Percentiles rank a stretch among this genome's conserved stretches.
Conservation (phyloP, 73 alveolate genomes). For the Tetrahymena thermophila region DNA sequence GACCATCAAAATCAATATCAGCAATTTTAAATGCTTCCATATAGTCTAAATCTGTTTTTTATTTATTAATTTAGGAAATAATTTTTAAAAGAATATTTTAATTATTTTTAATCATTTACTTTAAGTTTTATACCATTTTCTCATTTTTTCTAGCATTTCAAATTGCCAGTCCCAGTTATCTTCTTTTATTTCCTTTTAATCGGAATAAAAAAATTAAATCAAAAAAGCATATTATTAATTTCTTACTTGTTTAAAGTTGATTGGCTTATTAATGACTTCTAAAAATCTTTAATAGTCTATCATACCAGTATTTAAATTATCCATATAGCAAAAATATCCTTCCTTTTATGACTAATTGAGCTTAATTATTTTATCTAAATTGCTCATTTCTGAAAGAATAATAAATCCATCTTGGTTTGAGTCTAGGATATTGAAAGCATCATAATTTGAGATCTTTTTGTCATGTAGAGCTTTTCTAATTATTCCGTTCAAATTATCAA, state of each 20-base stretch:
- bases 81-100: neutral
- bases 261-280: constrained; percentile 28
- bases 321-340: constrained; percentile 79
- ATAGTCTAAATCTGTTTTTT: constrained; percentile 33
- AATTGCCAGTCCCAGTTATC: constrained; percentile 86
- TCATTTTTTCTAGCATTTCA: constrained; percentile 50
- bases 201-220: neutral
- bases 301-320: constrained; percentile 62
- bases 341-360: constrained; percentile 66
- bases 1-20: constrained; percentile 86
- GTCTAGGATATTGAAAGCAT: constrained; percentile 44
- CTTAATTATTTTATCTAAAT: constrained; percentile 46
- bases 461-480: constrained; percentile 15
- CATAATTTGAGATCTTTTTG: constrained; percentile 33
- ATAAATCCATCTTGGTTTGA: constrained; percentile 66
- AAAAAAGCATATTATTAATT: too few species aligned
- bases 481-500: constrained; percentile 24
- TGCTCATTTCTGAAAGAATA: constrained; percentile 58
- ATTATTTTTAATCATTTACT: neutral
- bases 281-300: constrained; percentile 67
- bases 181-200: constrained; percentile 4
- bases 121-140: constrained; percentile 58
- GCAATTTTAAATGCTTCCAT: constrained; percentile 73
- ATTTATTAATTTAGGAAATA: neutral
- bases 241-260: constrained; percentile 21